A percentile compares a stretch with the other conserved stretches of the same genome.
These are phyloP conservation scores for Microbotryum saponariae DNA, from an alignment of 1,284 basidiomycete genomes.

Conservation along the genomic window DNA sequence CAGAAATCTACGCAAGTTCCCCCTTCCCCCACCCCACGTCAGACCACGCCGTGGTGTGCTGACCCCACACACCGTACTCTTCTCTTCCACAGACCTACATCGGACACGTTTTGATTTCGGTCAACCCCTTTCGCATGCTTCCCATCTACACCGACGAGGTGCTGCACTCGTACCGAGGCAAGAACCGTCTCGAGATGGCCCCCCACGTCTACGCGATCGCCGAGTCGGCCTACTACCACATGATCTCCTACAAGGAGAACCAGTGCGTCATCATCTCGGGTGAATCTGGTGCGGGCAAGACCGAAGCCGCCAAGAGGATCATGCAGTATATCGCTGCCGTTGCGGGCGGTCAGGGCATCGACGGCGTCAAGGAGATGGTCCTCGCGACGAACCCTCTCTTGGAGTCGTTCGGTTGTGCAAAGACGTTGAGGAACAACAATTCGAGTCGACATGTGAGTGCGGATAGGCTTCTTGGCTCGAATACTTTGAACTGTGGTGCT, in stretches of 20 bases:
- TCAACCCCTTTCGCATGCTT: constrained; percentile 90
- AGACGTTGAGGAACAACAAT: constrained; percentile 97
- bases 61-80: not conserved
- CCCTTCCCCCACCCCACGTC: not conserved
- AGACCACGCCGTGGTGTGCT: not conserved
- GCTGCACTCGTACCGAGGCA: constrained; percentile 81
- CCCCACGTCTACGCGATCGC: constrained; percentile 98
- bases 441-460: constrained; percentile 85
- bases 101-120: constrained; percentile 92
- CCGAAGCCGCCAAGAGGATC: constrained; percentile 94
- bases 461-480: not conserved
- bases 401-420: constrained; percentile 98
- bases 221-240: constrained; percentile 96
- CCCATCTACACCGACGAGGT: constrained; percentile 83
- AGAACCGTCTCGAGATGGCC: constrained; percentile 95
- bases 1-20: constrained; percentile 72
- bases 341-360: constrained; percentile 69
- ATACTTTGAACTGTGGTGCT: not conserved
- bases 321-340: constrained; percentile 99
- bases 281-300: constrained; percentile 95
- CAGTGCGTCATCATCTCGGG: constrained; percentile 99
- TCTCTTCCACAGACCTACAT: constrained; percentile 69
- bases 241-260: constrained; percentile 99
- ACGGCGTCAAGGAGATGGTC: constrained; percentile 99
- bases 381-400: constrained; percentile 94